These are phyloP conservation scores for Acrodontium crateriforme DNA, from an alignment of 2,329 filamentous ascomycete genomes.

Conservation along the genomic window DNA sequence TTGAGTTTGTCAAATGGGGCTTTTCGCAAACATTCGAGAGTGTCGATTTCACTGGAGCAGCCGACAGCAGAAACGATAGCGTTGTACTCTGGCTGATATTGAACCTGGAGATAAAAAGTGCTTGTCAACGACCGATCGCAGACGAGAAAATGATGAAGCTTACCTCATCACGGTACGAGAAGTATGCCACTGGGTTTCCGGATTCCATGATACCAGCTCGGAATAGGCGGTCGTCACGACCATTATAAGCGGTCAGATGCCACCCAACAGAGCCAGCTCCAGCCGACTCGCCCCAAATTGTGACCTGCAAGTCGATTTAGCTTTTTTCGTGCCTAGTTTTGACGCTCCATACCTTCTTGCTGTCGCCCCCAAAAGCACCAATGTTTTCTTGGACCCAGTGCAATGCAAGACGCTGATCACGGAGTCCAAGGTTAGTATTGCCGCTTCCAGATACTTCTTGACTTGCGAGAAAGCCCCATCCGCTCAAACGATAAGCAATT, in stretches of 20 bases:
- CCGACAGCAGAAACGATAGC: conserved; percentile 44
- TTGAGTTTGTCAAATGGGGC: conserved; percentile 19
- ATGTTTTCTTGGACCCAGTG: conserved; percentile 33
- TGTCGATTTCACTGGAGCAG: conserved; percentile 44
- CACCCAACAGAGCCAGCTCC: conserved; percentile 32
- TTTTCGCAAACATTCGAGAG: conserved; percentile 51
- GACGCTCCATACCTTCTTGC: conserved; percentile 34
- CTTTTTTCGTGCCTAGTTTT: background rate
- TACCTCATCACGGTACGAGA: conserved; percentile 7
- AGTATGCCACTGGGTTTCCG: conserved; percentile 17
- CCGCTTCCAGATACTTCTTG: conserved; percentile 39
- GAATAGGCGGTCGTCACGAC: conserved; percentile 35
- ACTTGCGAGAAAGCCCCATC: conserved; percentile 57
- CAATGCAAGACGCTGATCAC: conserved; percentile 31
- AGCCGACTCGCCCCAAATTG: conserved; percentile 18
- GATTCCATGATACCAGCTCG: conserved; percentile 34
- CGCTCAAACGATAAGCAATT: conserved; percentile 51
- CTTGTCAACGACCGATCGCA: no score
- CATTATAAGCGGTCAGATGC: conserved; percentile 33
- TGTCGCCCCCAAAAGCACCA: conserved; percentile 59
- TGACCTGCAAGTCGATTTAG: background rate
- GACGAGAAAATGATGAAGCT: no score
- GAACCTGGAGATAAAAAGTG: no score
- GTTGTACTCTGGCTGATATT: conserved; percentile 47
- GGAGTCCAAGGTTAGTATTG: conserved; percentile 34